These are phyloP conservation scores for Alternaria alternata DNA, from an alignment of 2,329 filamentous ascomycete species.

Conservation along the genomic window DNA sequence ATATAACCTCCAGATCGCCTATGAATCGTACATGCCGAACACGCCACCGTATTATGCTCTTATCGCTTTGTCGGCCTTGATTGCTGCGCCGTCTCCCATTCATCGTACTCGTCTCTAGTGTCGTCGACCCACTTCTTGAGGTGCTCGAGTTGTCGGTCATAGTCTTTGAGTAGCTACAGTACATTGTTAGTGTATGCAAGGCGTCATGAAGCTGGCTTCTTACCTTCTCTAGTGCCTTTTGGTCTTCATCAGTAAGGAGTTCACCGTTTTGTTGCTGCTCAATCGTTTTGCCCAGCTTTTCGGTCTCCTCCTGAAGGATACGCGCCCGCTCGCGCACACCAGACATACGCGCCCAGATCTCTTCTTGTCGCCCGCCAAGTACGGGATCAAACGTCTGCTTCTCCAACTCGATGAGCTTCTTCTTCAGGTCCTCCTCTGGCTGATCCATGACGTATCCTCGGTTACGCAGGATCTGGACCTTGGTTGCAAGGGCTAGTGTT, in stretches of 20 bases:
- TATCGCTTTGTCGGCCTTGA: conserved; percentile 36
- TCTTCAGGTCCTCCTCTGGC: conserved; percentile 79
- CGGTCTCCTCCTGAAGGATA: conserved; percentile 76
- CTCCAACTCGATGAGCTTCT: conserved; percentile 74
- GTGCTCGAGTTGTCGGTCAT: conserved; percentile 79
- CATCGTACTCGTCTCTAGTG: conserved; percentile 66
- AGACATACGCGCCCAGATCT: conserved; percentile 85
- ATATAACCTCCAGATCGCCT: conserved; percentile 22
- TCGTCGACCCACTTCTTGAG: conserved; percentile 72
- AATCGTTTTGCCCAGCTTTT: conserved; percentile 65
- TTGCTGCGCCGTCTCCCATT: conserved; percentile 57
- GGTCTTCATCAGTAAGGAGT: conserved; percentile 72
- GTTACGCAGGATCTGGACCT: conserved; percentile 82
- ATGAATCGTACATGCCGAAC: conserved; percentile 23
- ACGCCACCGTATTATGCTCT: conserved; percentile 5
- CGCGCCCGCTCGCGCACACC: conserved; percentile 76
- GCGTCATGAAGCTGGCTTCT: conserved; percentile 27
- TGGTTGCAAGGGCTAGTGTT: conserved; percentile 76
- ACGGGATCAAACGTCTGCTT: conserved; percentile 76
- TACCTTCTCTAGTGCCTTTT: conserved; percentile 78
- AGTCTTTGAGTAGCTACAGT: conserved; percentile 76
- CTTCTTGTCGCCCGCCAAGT: conserved; percentile 77
- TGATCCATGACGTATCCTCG: conserved; percentile 81
- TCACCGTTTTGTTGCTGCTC: conserved; percentile 56
- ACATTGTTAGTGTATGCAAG: conserved; percentile 22